phyloP scores from a whole-genome alignment of 495 filamentous ascomycete genomes.

The Penicillium bialowiezense region DNA sequence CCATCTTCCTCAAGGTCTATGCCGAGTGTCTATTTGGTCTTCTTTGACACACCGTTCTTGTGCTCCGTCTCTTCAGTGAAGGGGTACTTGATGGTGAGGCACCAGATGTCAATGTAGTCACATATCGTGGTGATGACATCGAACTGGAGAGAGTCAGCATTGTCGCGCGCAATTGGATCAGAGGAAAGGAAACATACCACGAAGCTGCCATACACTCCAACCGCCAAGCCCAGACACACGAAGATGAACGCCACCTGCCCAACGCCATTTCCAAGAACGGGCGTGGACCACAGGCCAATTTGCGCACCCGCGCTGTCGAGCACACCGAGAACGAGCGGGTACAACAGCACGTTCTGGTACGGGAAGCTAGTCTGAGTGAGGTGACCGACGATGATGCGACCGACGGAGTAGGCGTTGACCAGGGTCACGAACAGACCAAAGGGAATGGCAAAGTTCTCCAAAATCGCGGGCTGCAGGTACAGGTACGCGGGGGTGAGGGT shows the following conservation, averaged over 20 bases:
- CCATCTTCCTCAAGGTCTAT: background rate
- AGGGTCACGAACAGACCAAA: constrained; percentile 84
- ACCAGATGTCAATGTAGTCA: constrained; percentile 97
- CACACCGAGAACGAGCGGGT: constrained; percentile 69
- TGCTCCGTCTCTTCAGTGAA: constrained; percentile 30
- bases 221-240: constrained; percentile 69
- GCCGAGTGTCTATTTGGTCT: constrained; percentile 29
- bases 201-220: constrained; percentile 93
- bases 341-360: constrained; percentile 72
- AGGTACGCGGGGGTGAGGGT: constrained; percentile 71
- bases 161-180: background rate
- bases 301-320: constrained; percentile 73
- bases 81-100: constrained; percentile 84
- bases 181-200: constrained; percentile 53
- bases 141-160: constrained; percentile 36
- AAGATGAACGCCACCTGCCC: constrained; percentile 88
- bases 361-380: constrained; percentile 82
- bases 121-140: constrained; percentile 97
- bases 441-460: constrained; percentile 77
- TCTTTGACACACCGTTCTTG: constrained; percentile 30
- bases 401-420: constrained; percentile 90
- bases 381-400: constrained; percentile 92
- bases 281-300: constrained; percentile 71
- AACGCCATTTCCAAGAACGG: constrained; percentile 63
- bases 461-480: constrained; percentile 76